Percentiles rank a stretch among this genome's conserved stretches.
Conservation (phyloP, 139 green algal genomes). For the Volvox africanus region DNA sequence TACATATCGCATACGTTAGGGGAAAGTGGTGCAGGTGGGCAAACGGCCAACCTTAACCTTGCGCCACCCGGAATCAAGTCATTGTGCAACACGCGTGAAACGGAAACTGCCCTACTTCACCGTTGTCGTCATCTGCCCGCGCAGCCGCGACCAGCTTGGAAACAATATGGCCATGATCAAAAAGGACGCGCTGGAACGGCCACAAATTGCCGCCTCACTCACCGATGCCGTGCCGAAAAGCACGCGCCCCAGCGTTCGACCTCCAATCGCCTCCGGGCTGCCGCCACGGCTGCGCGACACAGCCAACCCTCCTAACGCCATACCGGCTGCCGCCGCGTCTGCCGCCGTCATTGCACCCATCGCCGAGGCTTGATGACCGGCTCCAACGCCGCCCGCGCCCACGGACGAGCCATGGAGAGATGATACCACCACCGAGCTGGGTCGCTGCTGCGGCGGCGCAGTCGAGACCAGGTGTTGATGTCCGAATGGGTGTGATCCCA, state of each 20-base stretch:
- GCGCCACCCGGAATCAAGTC: no score
- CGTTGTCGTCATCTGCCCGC: no score
- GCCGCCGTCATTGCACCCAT: background rate
- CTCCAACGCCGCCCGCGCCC: background rate
- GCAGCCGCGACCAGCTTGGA: no score
- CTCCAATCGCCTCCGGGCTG: background rate
- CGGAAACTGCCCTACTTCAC: no score
- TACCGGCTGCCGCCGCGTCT: background rate
- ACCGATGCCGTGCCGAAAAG: conserved; percentile 34
- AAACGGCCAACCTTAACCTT: no score
- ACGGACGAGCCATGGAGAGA: background rate
- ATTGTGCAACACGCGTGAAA: no score
- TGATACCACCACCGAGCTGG: background rate
- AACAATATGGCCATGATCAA: no score
- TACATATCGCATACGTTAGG: no score
- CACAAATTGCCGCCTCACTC: background rate
- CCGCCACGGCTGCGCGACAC: background rate
- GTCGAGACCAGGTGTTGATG: background rate
- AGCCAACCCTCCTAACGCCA: background rate
- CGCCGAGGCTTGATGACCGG: background rate
- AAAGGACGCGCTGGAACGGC: no score
- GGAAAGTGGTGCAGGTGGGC: no score
- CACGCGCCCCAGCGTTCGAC: conserved; percentile 25
- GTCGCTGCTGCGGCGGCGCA: background rate
- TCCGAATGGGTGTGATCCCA: background rate